Evolutionary conservation across 768 basidiomycete genomes (phyloP), one percentile per base, ranked within the genome.

Genomic region (Tricholoma hemisulphureum): DNA sequence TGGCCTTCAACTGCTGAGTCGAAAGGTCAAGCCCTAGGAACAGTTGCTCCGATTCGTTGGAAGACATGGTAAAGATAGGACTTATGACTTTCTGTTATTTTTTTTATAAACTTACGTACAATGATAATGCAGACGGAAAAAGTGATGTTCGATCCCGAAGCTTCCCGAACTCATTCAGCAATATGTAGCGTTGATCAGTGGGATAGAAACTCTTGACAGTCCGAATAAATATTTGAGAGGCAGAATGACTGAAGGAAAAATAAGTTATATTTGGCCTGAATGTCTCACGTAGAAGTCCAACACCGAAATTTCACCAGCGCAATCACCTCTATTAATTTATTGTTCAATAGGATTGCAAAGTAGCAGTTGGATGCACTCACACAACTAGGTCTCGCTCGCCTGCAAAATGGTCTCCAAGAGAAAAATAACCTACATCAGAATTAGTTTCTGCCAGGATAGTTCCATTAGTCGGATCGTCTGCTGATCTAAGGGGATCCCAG

Each of bases 21-120:
- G 90, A 93, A 35, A 93, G 81, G 71, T 95, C 93, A 54, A 94
- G 81, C 13, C 93, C 93, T 21, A 94, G 85, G 68, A 91, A 93
- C 34, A 77, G 67, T 13, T 65, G 66, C 51, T 53, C 60, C 55
- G 58, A 14, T 6, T 20, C n/a, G 13, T 24, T 29, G 31, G 53
- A 49, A 50, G 65, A 46, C 64, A 65, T 63, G 24, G 28, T 37
- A 54, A 34, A 39, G 23, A 28, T 28, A 45, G 13, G 43, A 26
- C 43, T 24, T 46, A 24, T n/a, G n/a, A 37, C 26, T 49, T 14
- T 20, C 32, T 23, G 16, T n/a, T n/a, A n/a, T n/a, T n/a, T n/a
- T n/a, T n/a, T n/a, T n/a, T n/a, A n/a, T n/a, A n/a, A n/a, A n/a
- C n/a, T n/a, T n/a, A n/a, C n/a, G n/a, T n/a, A n/a, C n/a, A n/a